Evolutionary conservation across 208 protist species (phyloP).

Genomic region (Leishmania arabica): DNA sequence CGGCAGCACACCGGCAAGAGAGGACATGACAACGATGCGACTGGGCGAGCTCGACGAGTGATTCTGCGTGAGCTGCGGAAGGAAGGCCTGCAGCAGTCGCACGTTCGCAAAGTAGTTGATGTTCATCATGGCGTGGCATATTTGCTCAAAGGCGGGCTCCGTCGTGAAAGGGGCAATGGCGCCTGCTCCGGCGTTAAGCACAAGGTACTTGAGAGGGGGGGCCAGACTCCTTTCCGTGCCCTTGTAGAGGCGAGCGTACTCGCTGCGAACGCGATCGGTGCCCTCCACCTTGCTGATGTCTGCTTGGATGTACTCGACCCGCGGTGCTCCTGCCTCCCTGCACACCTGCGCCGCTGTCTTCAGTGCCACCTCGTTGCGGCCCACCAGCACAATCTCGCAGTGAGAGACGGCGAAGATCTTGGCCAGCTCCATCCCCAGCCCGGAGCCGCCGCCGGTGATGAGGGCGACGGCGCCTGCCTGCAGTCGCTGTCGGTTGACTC

Average conservation of each 20-base stretch:
- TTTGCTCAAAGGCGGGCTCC: conserved; percentile 47
- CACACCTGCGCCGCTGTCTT: conserved; percentile 40
- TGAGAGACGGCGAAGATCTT: conserved; percentile 47
- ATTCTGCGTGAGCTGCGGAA: conserved; percentile 49
- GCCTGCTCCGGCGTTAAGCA: conserved; percentile 84
- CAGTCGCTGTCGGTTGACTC: conserved; percentile 22
- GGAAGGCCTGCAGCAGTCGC: conserved; percentile 65
- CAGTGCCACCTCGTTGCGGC: conserved; percentile 57
- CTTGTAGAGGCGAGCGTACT: conserved; percentile 28
- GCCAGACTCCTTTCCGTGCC: not conserved
- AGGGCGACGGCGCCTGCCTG: conserved; percentile 59
- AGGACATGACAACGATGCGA: conserved; percentile 78
- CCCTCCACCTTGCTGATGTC: conserved; percentile 63
- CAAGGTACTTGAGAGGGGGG: conserved; percentile 59
- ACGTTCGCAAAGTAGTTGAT: conserved; percentile 91
- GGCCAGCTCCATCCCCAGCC: conserved; percentile 75
- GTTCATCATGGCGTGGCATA: conserved; percentile 75
- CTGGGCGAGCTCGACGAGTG: conserved; percentile 46
- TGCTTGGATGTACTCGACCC: conserved; percentile 51
- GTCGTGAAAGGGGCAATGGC: conserved; percentile 73
- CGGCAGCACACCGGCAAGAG: conserved; percentile 75
- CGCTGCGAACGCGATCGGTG: conserved; percentile 31
- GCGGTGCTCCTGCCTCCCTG: conserved; percentile 44
- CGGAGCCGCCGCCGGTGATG: conserved; percentile 76
- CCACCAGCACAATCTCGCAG: conserved; percentile 76